Evolutionary conservation across 345 rosid genomes (phyloP).

Genomic region (Eutrema japonicum): DNA sequence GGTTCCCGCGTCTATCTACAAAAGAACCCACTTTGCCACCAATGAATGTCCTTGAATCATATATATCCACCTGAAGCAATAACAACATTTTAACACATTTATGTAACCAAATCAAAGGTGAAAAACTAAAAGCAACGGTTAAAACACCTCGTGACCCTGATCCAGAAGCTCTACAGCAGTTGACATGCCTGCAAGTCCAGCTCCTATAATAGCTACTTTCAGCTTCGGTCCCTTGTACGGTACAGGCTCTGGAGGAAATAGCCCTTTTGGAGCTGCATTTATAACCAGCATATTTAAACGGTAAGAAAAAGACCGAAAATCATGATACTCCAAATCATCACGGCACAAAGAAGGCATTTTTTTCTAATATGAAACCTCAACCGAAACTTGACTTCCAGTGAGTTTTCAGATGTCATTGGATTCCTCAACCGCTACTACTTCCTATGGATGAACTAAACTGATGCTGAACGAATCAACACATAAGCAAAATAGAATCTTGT

Average conservation of each 20-base stretch:
- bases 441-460: constrained; percentile 7
- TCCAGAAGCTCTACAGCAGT: constrained; percentile 95
- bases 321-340: neutral
- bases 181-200: constrained; percentile 99
- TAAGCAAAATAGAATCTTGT: neutral
- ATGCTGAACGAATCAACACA: neutral
- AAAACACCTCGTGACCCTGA: constrained; percentile 92
- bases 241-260: constrained; percentile 96
- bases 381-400: neutral
- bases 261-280: constrained; percentile 89
- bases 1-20: constrained; percentile 90
- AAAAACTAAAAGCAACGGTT: constrained; percentile 11
- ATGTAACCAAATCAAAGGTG: constrained; percentile 22
- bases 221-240: constrained; percentile 92
- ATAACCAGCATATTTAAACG: constrained; percentile 8
- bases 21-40: constrained; percentile 99
- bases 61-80: constrained; percentile 82
- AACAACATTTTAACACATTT: neutral
- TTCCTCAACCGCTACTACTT: neutral
- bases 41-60: constrained; percentile 85
- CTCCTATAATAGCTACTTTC: constrained; percentile 96
- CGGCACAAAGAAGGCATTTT: neutral
- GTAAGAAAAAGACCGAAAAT: neutral
- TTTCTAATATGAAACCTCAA: neutral
- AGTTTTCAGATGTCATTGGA: neutral